phyloP scores from a whole-genome alignment of 208 protist species.

The Novymonas esmeraldas region DNA sequence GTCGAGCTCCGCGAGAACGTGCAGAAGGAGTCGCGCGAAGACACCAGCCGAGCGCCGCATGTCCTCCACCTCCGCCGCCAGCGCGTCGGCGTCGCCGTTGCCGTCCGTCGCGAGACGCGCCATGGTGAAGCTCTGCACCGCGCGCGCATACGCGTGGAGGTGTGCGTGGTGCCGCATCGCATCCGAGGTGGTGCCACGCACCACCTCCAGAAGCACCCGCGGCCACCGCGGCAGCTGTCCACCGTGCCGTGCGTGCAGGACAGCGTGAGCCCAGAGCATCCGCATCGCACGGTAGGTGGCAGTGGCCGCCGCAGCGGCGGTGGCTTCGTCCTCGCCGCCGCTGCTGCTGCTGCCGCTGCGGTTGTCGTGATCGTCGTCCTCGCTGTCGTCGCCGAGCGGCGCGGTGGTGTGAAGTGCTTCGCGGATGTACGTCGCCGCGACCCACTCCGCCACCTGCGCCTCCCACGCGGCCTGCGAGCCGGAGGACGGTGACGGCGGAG shows the following conservation, averaged over 20 bases:
- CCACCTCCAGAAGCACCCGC: conserved; percentile 14
- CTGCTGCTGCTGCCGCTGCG: not conserved
- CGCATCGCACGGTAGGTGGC: conserved; percentile 16
- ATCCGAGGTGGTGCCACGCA: conserved; percentile 18
- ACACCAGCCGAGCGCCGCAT: conserved; percentile 14
- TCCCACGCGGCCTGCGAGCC: conserved; percentile 10
- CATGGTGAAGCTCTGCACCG: conserved; percentile 14
- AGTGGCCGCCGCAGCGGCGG: not conserved
- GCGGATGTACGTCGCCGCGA: not conserved
- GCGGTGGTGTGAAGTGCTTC: not conserved
- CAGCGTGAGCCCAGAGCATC: conserved; percentile 20
- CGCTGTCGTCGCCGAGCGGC: not conserved
- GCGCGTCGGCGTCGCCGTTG: not conserved
- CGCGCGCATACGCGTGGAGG: conserved; percentile 21
- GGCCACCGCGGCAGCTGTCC: conserved; percentile 13
- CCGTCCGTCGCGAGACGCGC: conserved; percentile 2
- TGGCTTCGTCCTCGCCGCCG: not conserved
- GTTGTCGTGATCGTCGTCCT: too few relatives aligned
- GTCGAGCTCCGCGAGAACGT: conserved; percentile 22
- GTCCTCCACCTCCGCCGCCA: conserved; percentile 14
- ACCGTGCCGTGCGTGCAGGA: conserved; percentile 2
- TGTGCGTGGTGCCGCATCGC: conserved; percentile 8
- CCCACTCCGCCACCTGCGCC: conserved; percentile 24
- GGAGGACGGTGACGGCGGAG: not conserved
- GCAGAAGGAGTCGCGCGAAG: conserved; percentile 21